Evolutionary conservation across 441 rosid species (phyloP).

Genomic region (Aleurites moluccanus): DNA sequence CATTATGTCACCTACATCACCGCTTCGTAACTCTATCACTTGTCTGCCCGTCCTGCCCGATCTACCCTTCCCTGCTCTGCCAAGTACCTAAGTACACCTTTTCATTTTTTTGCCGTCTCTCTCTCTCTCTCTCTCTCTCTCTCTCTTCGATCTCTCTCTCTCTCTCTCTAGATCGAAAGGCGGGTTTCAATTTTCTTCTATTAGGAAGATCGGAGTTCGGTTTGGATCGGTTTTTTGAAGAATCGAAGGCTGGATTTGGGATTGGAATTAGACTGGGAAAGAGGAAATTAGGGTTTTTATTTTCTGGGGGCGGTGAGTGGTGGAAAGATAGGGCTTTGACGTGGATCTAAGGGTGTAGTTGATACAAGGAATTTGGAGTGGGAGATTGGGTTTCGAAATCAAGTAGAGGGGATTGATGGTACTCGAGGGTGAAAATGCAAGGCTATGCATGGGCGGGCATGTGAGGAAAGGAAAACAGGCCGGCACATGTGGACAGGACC

Average conservation of each 20-base stretch:
- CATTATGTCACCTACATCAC: constrained; percentile 15
- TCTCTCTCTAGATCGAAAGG: constrained; percentile 17
- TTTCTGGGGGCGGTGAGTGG: neutral
- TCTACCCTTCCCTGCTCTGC: constrained; percentile 43
- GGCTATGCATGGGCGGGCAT: constrained; percentile 66
- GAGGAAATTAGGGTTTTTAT: constrained; percentile 21
- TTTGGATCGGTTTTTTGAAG: constrained; percentile 10
- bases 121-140: constrained; percentile 6
- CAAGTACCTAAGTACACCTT: constrained; percentile 32
- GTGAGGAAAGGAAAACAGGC: constrained; percentile 45
- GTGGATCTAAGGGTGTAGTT: constrained; percentile 16
- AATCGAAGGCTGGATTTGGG: neutral
- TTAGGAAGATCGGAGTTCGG: constrained; percentile 14
- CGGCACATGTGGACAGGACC: constrained; percentile 79
- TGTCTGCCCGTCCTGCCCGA: constrained; percentile 18
- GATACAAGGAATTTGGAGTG: constrained; percentile 3
- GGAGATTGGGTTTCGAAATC: constrained; percentile 15
- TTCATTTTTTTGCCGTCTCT: constrained; percentile 25
- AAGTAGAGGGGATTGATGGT: constrained; percentile 46
- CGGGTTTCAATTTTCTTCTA: neutral
- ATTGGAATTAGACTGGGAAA: constrained; percentile 2
- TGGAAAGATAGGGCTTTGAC: neutral
- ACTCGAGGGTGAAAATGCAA: constrained; percentile 58
- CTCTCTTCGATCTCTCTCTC: no score
- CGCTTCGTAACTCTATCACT: neutral